A percentile compares a stretch with the other conserved stretches of the same genome.
Evolutionary conservation across 2,329 filamentous ascomycete species (phyloP).

Genomic region (Botrytis deweyae): DNA sequence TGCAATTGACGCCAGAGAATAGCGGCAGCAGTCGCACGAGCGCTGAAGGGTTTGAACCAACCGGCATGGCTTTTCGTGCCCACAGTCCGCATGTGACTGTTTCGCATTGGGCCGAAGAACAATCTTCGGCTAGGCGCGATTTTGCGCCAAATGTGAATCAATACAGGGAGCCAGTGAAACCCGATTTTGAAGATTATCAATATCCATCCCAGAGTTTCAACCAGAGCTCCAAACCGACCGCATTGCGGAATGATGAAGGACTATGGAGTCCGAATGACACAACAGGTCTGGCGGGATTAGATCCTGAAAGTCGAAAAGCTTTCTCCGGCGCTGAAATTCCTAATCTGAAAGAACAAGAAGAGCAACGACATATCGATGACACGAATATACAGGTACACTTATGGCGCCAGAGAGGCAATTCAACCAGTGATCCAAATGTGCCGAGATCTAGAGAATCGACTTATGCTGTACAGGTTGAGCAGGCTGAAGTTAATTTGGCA

Average conservation of each 20-base stretch:
- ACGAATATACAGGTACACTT: slow-evolving; percentile 40
- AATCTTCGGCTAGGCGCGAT: slow-evolving; percentile 21
- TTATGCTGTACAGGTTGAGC: slow-evolving; percentile 25
- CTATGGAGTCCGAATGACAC: slow-evolving; percentile 31
- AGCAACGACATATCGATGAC: slow-evolving; percentile 32
- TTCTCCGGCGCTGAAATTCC: slow-evolving; percentile 31
- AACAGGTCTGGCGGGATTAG: slow-evolving; percentile 35
- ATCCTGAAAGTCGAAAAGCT: slow-evolving; percentile 34
- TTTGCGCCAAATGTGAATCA: slow-evolving; percentile 23
- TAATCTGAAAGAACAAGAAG: slow-evolving; percentile 39
- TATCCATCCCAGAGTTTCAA: slow-evolving; percentile 21
- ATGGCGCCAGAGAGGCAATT: slow-evolving; percentile 37
- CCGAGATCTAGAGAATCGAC: slow-evolving; percentile 29
- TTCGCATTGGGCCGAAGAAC: slow-evolving; percentile 31
- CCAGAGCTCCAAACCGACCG: slow-evolving; percentile 18
- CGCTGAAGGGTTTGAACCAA: slow-evolving; percentile 34
- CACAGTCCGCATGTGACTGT: slow-evolving; percentile 33
- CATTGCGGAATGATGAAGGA: slow-evolving; percentile 34
- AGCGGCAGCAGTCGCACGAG: slow-evolving; percentile 40
- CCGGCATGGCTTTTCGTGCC: slow-evolving; percentile 29
- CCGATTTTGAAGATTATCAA: slow-evolving; percentile 22
- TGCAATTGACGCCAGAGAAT: slow-evolving; percentile 38
- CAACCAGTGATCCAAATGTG: slow-evolving; percentile 29
- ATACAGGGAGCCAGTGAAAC: slow-evolving; percentile 12
- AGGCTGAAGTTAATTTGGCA: slow-evolving; percentile 30